phyloP scores from a whole-genome alignment of 2,329 filamentous ascomycete genomes.

The Fonsecaea erecta region DNA sequence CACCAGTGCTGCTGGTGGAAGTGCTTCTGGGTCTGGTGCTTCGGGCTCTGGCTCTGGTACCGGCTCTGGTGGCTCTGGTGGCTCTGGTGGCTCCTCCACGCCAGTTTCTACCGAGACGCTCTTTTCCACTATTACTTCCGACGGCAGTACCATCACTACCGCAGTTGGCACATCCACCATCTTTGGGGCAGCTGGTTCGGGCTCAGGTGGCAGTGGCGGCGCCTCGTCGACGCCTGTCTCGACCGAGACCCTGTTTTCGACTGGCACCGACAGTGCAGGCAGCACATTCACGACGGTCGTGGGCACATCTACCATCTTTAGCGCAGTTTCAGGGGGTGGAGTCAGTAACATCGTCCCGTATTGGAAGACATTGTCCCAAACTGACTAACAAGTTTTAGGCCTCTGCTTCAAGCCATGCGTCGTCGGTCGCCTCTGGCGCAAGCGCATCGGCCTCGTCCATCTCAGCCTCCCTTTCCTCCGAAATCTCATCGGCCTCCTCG shows the following conservation, averaged over 20 bases:
- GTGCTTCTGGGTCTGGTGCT: constrained; percentile 4
- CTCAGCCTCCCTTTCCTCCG: constrained; percentile 28
- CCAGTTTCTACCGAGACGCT: constrained; percentile 15
- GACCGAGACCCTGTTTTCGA: constrained; percentile 35
- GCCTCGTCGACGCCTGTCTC: constrained; percentile 29
- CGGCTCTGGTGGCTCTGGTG: background rate
- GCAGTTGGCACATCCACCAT: constrained; percentile 10
- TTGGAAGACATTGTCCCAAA: background rate
- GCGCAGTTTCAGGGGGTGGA: constrained; percentile 12
- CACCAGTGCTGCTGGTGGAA: constrained; percentile 19
- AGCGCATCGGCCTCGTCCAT: constrained; percentile 21
- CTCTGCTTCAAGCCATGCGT: constrained; percentile 15
- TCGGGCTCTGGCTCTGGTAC: background rate
- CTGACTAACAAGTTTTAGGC: constrained; percentile 19
- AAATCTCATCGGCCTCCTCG: constrained; percentile 29
- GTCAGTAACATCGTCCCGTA: constrained; percentile 1
- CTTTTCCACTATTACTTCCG: constrained; percentile 11
- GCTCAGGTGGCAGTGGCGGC: constrained; percentile 3
- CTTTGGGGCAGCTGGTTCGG: constrained; percentile 12
- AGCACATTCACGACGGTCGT: constrained; percentile 36
- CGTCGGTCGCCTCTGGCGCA: constrained; percentile 32
- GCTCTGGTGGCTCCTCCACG: constrained; percentile 2
- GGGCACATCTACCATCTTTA: constrained; percentile 36
- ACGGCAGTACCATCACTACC: constrained; percentile 13
- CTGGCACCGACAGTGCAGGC: constrained; percentile 33